Evolutionary conservation across 2,329 filamentous ascomycete genomes (phyloP).

Genomic region (Diaporthe sp.): DNA sequence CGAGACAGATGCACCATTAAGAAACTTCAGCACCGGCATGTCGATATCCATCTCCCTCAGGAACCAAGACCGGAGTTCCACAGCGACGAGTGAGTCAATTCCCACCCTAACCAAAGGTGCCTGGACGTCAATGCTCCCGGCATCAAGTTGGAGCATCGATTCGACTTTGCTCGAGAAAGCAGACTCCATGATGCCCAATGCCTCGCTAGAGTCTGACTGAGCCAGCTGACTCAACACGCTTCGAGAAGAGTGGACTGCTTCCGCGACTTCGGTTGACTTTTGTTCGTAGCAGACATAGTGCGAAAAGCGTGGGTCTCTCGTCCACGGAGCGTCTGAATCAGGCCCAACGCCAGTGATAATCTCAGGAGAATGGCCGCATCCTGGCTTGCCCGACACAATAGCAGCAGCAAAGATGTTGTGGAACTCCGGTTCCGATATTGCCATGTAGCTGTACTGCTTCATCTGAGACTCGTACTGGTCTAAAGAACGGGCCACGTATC

Average conservation of each 20-base stretch:
- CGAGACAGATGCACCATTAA: not conserved
- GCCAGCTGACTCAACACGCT: too few species aligned
- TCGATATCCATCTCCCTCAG: conserved; percentile 55
- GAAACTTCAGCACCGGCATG: conserved; percentile 56
- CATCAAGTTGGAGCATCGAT: not conserved
- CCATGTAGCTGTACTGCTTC: conserved; percentile 47
- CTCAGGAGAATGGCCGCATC: not conserved
- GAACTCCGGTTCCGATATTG: conserved; percentile 54
- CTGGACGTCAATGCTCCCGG: not conserved
- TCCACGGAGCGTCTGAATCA: not conserved
- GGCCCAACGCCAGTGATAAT: not conserved
- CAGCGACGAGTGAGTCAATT: conserved; percentile 47
- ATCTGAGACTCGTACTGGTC: conserved; percentile 45
- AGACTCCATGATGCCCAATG: not conserved
- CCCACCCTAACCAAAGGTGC: conserved; percentile 44
- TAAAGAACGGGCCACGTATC: too few species aligned
- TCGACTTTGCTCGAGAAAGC: not conserved
- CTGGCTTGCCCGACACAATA: conserved; percentile 45
- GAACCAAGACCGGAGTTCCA: conserved; percentile 60
- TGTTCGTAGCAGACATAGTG: not conserved
- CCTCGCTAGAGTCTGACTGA: not conserved
- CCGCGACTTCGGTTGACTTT: not conserved
- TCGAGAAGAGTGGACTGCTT: not conserved
- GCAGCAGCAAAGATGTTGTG: conserved; percentile 59
- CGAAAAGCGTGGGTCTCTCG: not conserved